Conservation (phyloP, 1,139 yeast species). For the Nadsonia starkeyi-henricii region DNA sequence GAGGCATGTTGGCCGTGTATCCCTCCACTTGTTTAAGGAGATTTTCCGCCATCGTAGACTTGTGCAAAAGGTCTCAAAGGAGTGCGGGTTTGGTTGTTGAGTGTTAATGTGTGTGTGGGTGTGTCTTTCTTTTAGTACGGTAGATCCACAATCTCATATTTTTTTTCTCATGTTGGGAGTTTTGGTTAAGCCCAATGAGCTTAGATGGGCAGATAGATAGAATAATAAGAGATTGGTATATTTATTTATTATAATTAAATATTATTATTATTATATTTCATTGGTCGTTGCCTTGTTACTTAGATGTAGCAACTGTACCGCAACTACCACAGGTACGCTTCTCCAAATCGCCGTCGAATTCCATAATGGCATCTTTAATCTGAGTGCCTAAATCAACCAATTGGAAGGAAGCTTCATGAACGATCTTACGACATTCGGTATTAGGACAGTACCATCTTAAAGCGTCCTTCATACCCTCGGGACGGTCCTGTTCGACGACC, state of each 20-base stretch:
- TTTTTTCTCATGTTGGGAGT: not conserved
- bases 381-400: conserved; percentile 81
- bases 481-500: conserved; percentile 91
- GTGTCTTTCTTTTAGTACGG: no score
- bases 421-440: conserved; percentile 38
- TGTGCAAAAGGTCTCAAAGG: no score
- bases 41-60: not conserved
- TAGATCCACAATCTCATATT: no score
- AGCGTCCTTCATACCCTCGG: conserved; percentile 49
- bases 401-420: conserved; percentile 58
- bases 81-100: no score
- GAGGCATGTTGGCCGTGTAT: not conserved
- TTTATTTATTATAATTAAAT: no score
- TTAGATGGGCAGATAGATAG: no score
- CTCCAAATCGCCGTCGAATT: conserved; percentile 47
- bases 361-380: conserved; percentile 66
- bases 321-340: conserved; percentile 65
- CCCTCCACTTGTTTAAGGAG: not conserved
- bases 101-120: no score
- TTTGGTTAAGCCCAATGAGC: no score
- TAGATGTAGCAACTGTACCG: conserved; percentile 34
- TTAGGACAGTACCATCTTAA: conserved; percentile 76
- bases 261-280: no score
- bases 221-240: no score
- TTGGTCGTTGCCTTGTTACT: no score